phyloP scores from a whole-genome alignment of 2,329 filamentous ascomycete genomes.

The Ceratocystis alfenasii region DNA sequence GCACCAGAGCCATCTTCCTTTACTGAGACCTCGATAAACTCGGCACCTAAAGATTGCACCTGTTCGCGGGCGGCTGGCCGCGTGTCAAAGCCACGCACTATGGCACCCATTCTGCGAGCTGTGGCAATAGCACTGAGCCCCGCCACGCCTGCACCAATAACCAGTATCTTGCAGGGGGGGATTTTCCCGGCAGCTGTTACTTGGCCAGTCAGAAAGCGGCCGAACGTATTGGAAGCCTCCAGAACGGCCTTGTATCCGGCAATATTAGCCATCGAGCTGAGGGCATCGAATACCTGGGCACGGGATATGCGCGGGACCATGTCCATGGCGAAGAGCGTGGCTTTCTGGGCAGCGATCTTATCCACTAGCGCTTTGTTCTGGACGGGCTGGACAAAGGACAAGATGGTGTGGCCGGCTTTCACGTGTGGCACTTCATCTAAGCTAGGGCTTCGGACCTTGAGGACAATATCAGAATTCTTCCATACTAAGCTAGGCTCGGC shows the following conservation, averaged over 20 bases:
- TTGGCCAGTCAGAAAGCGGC: conserved; percentile 77
- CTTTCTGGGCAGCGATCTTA: conserved; percentile 55
- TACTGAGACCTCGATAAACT: conserved; percentile 78
- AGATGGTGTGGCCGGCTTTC: conserved; percentile 57
- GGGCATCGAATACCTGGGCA: conserved; percentile 76
- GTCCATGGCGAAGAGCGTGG: conserved; percentile 81
- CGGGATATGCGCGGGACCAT: conserved; percentile 83
- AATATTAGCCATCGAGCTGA: conserved; percentile 91
- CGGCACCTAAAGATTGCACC: conserved; percentile 78
- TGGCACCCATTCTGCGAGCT: conserved; percentile 73
- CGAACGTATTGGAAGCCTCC: conserved; percentile 81
- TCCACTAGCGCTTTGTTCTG: conserved; percentile 69
- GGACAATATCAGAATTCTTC: conserved; percentile 61
- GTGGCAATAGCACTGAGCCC: conserved; percentile 81
- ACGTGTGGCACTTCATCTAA: conserved; percentile 57
- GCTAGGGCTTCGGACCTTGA: conserved; percentile 71
- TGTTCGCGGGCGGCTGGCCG: conserved; percentile 77
- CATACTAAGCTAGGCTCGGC: conserved; percentile 57
- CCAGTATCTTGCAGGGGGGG: conserved; percentile 76
- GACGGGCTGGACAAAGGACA: conserved; percentile 72
- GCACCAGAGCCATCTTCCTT: conserved; percentile 74
- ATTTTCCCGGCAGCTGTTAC: conserved; percentile 85
- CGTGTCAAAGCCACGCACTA: conserved; percentile 86
- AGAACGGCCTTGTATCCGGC: conserved; percentile 86
- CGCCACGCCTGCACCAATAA: conserved; percentile 83